These are phyloP conservation scores for Populus hybrid DNA, from an alignment of 441 rosid genomes.

Conservation along the genomic window DNA sequence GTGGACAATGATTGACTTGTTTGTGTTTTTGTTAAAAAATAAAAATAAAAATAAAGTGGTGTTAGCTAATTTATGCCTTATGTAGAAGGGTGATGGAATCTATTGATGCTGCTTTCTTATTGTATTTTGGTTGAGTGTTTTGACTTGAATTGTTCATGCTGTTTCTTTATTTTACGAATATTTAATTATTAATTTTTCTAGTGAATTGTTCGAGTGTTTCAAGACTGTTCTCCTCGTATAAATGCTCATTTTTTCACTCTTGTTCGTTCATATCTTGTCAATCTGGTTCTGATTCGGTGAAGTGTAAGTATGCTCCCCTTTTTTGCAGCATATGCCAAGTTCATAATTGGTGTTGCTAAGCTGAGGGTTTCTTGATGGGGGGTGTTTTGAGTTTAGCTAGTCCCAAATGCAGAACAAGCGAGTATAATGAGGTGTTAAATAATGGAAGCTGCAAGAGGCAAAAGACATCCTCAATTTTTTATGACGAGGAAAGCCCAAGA, in stretches of 20 bases:
- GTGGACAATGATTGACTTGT: neutral
- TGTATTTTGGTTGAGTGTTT: neutral
- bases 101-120: neutral
- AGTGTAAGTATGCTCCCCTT: neutral
- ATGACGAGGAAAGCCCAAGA: constrained; percentile 34
- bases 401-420: constrained; percentile 1
- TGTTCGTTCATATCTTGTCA: neutral
- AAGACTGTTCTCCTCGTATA: neutral
- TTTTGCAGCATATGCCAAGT: neutral
- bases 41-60: neutral
- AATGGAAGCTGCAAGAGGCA: too few species aligned
- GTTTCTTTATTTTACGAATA: neutral
- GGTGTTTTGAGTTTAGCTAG: constrained; percentile 43
- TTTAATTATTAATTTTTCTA: neutral
- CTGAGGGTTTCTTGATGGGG: constrained; percentile 38
- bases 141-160: neutral
- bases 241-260: neutral
- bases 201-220: neutral
- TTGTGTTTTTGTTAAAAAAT: neutral
- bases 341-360: neutral
- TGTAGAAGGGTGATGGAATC: neutral
- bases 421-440: constrained; percentile 18
- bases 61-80: neutral
- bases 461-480: too few species aligned
- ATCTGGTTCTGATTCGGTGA: neutral